phyloP scores from a whole-genome alignment of 805 yeast genomes.

The Wickerhamomyces queroliae region DNA sequence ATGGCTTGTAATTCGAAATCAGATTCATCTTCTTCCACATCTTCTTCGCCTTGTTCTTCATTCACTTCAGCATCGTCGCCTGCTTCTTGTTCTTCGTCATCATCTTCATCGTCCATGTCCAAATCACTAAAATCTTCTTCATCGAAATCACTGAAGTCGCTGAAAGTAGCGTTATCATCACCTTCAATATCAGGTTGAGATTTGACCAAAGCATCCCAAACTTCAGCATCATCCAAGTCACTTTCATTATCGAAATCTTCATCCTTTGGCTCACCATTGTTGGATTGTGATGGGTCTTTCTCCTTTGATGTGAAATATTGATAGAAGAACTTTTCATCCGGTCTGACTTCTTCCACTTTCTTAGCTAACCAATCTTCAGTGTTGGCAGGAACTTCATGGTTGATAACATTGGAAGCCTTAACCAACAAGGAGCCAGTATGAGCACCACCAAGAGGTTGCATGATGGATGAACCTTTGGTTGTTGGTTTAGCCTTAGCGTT shows the following conservation, averaged over 20 bases:
- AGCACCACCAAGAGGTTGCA: slow-evolving; percentile 94
- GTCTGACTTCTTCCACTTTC: slow-evolving; percentile 60
- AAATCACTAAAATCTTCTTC: slow-evolving; percentile 61
- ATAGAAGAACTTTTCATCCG: slow-evolving; percentile 85
- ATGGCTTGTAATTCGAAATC: slow-evolving; percentile 35
- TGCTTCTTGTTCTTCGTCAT: slow-evolving; percentile 37
- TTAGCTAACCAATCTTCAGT: slow-evolving; percentile 77
- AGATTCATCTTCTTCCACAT: slow-evolving; percentile 30
- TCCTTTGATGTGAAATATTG: slow-evolving; percentile 72
- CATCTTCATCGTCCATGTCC: slow-evolving; percentile 33
- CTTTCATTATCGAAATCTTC: slow-evolving; percentile 36
- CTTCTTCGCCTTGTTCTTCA: slow-evolving; percentile 20
- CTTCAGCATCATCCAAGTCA: slow-evolving; percentile 61
- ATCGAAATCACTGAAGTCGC: slow-evolving; percentile 38
- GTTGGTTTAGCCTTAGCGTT: slow-evolving; percentile 75
- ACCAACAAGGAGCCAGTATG: slow-evolving; percentile 67
- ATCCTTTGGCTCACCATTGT: slow-evolving; percentile 25
- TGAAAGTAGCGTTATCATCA: slow-evolving; percentile 31
- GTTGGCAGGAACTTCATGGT: slow-evolving; percentile 63
- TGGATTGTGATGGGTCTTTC: slow-evolving; percentile 26
- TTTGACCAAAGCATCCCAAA: slow-evolving; percentile 75
- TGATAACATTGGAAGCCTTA: slow-evolving; percentile 45
- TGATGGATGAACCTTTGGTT: slow-evolving; percentile 84
- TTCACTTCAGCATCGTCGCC: slow-evolving; percentile 28
- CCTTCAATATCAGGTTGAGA: slow-evolving; percentile 70